These are phyloP conservation scores for Plantago elongata DNA, from an alignment of 257 asterid genomes.

Conservation along the genomic window DNA sequence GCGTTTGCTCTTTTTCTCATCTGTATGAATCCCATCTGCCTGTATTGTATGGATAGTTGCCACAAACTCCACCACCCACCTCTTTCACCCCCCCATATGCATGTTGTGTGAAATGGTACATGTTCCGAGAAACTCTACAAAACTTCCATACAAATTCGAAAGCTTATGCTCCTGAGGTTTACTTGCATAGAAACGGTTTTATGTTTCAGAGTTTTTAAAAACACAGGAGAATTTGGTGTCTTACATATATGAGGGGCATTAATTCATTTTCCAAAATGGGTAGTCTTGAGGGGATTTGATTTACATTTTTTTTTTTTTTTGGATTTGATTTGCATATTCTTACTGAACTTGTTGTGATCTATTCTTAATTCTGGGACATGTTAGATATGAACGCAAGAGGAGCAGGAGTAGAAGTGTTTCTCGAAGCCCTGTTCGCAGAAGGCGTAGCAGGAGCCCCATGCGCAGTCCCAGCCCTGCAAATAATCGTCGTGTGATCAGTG, in stretches of 20 bases:
- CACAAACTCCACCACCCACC: no score
- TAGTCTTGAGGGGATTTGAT: background rate
- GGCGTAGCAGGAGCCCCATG: slow-evolving; percentile 55
- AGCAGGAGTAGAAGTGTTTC: slow-evolving; percentile 69
- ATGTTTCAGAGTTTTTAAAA: background rate
- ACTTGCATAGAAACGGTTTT: background rate
- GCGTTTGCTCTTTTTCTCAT: background rate
- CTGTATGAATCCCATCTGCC: background rate
- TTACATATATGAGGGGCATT: no score
- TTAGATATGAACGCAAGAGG: slow-evolving; percentile 62
- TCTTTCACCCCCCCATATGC: no score
- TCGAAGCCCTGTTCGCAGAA: slow-evolving; percentile 68
- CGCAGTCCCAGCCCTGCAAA: slow-evolving; percentile 60
- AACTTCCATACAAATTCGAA: background rate
- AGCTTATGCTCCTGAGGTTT: background rate
- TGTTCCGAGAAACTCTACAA: background rate
- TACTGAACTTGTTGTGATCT: background rate
- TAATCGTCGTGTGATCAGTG: slow-evolving; percentile 49
- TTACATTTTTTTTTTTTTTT: no score
- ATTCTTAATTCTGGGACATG: background rate
- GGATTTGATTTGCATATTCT: no score
- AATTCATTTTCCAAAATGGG: no score
- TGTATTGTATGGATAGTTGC: no score
- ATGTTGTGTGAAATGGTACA: no score
- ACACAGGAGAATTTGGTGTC: no score